Conservation (phyloP, 2,329 filamentous ascomycete genomes). For the Dothideomycetes sp. region DNA sequence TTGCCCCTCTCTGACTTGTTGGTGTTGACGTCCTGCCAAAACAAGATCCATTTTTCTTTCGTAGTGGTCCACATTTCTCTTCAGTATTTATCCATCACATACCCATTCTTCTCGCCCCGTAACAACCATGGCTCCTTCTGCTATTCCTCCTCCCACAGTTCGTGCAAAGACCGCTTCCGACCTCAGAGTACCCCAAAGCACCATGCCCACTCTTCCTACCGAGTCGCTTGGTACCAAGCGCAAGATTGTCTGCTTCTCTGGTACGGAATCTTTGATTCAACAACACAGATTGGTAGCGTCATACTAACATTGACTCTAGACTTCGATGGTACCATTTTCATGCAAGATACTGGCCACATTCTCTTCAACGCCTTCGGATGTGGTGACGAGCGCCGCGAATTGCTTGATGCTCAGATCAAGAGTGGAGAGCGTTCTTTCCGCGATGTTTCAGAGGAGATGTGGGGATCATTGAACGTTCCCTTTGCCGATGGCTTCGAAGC, state of each 20-base stretch:
- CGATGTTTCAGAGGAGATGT: slow-evolving; percentile 65
- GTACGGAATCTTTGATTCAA: slow-evolving; percentile 28
- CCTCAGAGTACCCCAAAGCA: slow-evolving; percentile 18
- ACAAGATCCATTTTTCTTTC: slow-evolving; percentile 1
- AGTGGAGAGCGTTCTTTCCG: slow-evolving; percentile 57
- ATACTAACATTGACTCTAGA: slow-evolving; percentile 35
- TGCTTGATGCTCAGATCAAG: slow-evolving; percentile 56
- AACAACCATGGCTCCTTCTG: slow-evolving; percentile 24
- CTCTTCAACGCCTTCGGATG: slow-evolving; percentile 59
- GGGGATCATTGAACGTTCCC: slow-evolving; percentile 56
- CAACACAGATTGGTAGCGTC: not conserved
- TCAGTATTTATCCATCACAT: not conserved
- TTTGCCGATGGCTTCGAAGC: slow-evolving; percentile 60
- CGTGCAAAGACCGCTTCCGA: slow-evolving; percentile 19
- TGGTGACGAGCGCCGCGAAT: slow-evolving; percentile 45
- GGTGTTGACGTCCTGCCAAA: slow-evolving; percentile 2
- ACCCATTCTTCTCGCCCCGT: not conserved
- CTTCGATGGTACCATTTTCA: slow-evolving; percentile 65
- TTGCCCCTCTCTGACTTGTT: slow-evolving; percentile 2
- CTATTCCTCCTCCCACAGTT: slow-evolving; percentile 23
- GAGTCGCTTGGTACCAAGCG: slow-evolving; percentile 36
- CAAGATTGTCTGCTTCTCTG: slow-evolving; percentile 52
- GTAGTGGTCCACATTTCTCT: slow-evolving; percentile 2
- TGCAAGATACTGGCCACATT: slow-evolving; percentile 55
- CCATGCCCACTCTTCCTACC: slow-evolving; percentile 17